phyloP scores from a whole-genome alignment of 768 basidiomycete species.

The Phylloporus scabripes region DNA sequence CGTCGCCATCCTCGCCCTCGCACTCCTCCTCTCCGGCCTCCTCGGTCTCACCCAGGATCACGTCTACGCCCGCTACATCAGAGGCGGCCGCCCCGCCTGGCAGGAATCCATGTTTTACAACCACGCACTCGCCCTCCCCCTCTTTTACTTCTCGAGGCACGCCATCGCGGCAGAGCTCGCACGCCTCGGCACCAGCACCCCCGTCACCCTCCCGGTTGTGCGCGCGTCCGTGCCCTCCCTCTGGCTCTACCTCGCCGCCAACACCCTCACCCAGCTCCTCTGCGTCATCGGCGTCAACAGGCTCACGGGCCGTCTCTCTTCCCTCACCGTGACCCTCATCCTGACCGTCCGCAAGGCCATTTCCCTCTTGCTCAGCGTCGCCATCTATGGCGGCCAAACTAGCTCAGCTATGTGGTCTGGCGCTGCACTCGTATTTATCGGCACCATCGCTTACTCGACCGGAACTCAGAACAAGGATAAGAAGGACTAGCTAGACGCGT shows the following conservation, averaged over 20 bases:
- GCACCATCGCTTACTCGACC: slow-evolving; percentile 63
- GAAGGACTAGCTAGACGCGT: slow-evolving; percentile 12
- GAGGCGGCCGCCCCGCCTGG: slow-evolving; percentile 44
- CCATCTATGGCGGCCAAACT: slow-evolving; percentile 39
- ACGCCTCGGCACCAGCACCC: slow-evolving; percentile 10
- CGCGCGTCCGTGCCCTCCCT: slow-evolving; percentile 46
- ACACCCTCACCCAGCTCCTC: slow-evolving; percentile 77
- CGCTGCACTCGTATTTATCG: slow-evolving; percentile 60
- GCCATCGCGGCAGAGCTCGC: slow-evolving; percentile 31
- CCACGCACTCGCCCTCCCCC: slow-evolving; percentile 72
- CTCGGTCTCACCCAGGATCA: slow-evolving; percentile 84
- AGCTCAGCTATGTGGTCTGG: slow-evolving; percentile 60
- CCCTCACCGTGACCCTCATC: slow-evolving; percentile 73
- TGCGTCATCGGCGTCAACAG: slow-evolving; percentile 87
- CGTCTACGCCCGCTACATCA: slow-evolving; percentile 54
- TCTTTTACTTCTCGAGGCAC: slow-evolving; percentile 59
- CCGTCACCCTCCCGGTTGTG: background rate
- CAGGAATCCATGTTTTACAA: slow-evolving; percentile 91
- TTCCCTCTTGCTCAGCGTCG: slow-evolving; percentile 68
- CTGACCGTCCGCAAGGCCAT: slow-evolving; percentile 78
- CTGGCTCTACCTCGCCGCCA: slow-evolving; percentile 60
- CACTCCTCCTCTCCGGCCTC: slow-evolving; percentile 74
- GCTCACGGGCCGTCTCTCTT: slow-evolving; percentile 69
- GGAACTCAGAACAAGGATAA: slow-evolving; percentile 20
- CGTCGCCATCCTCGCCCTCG: slow-evolving; percentile 65